Evolutionary conservation across 2,329 filamentous ascomycete species (phyloP).

Genomic region (Aspergillus pseudotamarii): DNA sequence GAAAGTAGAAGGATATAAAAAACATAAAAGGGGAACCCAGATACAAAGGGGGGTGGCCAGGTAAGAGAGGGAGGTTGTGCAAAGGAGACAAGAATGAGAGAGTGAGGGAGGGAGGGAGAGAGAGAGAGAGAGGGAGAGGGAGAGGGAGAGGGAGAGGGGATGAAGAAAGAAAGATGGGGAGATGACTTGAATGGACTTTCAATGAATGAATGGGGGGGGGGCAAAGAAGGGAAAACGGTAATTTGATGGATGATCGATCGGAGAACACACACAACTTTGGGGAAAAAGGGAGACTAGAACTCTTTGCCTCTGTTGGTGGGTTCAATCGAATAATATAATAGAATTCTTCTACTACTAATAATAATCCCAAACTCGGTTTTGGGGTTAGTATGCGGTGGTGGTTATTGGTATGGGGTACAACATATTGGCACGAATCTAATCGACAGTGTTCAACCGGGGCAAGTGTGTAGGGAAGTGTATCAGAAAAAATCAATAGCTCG

Average conservation of each 20-base stretch:
- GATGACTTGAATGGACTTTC: background rate
- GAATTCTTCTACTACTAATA: conserved; percentile 1
- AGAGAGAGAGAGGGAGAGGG: conserved; percentile 6
- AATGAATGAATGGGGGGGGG: background rate
- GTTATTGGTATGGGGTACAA: conserved; percentile 2
- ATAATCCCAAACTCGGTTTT: background rate
- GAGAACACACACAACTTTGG: background rate
- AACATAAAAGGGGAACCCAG: conserved; percentile 12
- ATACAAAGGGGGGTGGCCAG: background rate
- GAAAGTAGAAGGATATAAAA: background rate
- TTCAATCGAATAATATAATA: background rate
- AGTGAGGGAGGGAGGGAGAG: background rate
- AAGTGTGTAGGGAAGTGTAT: background rate
- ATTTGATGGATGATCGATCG: conserved; percentile 5
- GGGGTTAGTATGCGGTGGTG: background rate
- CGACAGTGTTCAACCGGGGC: background rate
- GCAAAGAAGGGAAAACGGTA: conserved; percentile 1
- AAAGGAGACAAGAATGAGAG: conserved; percentile 2
- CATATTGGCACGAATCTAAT: conserved; percentile 5
- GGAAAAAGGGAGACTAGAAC: background rate
- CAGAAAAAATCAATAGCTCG: conserved; percentile 1
- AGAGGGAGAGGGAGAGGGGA: conserved; percentile 6
- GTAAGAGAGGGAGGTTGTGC: conserved; percentile 3
- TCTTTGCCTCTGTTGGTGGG: background rate
- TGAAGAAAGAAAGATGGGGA: conserved; percentile 6